A percentile compares a stretch with the other conserved stretches of the same genome.
phyloP scores from a whole-genome alignment of 2,329 filamentous ascomycete genomes.

The Trichophyton mentagrophytes region DNA sequence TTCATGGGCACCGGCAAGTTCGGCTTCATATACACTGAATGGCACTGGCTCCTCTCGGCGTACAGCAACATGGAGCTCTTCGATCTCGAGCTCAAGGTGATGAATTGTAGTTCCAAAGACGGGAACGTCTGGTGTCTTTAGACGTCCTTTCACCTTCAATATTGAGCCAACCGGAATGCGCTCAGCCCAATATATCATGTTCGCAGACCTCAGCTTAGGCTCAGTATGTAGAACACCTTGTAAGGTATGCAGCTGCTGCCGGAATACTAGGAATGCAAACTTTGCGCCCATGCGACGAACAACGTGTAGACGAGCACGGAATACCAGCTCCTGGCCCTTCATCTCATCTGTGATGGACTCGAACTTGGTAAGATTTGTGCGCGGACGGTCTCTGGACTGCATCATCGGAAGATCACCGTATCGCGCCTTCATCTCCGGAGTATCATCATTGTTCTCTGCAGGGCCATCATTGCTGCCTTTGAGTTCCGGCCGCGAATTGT shows the following conservation, averaged over 20 bases:
- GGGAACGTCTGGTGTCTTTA: constrained; percentile 61
- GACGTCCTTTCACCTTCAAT: constrained; percentile 59
- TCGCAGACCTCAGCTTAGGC: constrained; percentile 50
- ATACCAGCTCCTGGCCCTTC: constrained; percentile 48
- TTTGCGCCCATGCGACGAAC: constrained; percentile 69
- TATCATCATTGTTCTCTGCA: constrained; percentile 27
- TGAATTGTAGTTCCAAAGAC: constrained; percentile 65
- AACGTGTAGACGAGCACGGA: constrained; percentile 63
- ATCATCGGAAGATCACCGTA: constrained; percentile 49
- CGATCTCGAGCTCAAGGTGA: constrained; percentile 61
- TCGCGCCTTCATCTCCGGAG: constrained; percentile 44
- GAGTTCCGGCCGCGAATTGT: neutral
- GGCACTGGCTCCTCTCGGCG: constrained; percentile 50
- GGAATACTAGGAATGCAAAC: constrained; percentile 73
- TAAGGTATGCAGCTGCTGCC: constrained; percentile 69
- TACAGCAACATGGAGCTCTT: constrained; percentile 50
- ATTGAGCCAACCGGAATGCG: constrained; percentile 67
- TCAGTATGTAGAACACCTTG: constrained; percentile 63
- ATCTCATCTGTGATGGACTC: constrained; percentile 40
- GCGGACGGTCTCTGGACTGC: constrained; percentile 41
- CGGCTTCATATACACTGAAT: constrained; percentile 58
- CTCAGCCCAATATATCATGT: constrained; percentile 80
- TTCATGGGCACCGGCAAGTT: constrained; percentile 46
- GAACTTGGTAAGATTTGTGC: constrained; percentile 38
- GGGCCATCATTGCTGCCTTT: neutral